Evolutionary conservation across 495 filamentous ascomycete species (phyloP), one percentile per base, ranked within the genome.

Genomic region (Neurospora tetrasperma): DNA sequence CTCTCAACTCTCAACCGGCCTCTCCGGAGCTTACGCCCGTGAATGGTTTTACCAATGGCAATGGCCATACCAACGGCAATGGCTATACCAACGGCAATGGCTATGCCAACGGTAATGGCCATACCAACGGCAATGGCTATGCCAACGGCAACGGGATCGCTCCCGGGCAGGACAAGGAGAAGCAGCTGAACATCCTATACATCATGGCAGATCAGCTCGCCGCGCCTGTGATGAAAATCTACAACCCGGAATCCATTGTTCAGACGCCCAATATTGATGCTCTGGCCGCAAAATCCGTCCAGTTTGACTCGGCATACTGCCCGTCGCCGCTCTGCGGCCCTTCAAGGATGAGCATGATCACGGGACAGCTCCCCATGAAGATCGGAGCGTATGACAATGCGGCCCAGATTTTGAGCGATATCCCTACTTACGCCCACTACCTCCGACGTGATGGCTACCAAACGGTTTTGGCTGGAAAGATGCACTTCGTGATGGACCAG

Each of bases 401-500:
- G 5, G 87, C 91, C 40, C 87, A 90, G 69, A 86, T 97, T 73
- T 86, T 87, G 40, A 89, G 89, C 70, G 92, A 95, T 73, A 86
- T 89, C 39, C 93, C 93, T 4, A 97, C 93, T 3, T 96, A 94
- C 79, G 93, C 93, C 6, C 93, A 97, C 77, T 95, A 96, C 80
- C 84, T 97, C 59, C 92, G 93, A n/a, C 84, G 86, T 18, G 88
- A 91, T 77, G 92, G 92, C 62, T 97, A 97, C 77, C 90, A 96
- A 82, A 96, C 93, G n/a, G 90, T 89, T 5, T 82, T 97, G 74
- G 92, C 93, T 1, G 93, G 93, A 71, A 97, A 97, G 86, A 97
- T 97, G 93, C 93, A 97, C 80, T 97, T 97, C 81, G 92, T 94
- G 72, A 93, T 93, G 66, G 93, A 97, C 77, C 93, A 97, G 82